Percentiles rank a stretch among this genome's conserved stretches.
These are phyloP conservation scores for Xylaria hypoxylon DNA, from an alignment of 2,329 filamentous ascomycete genomes.

Conservation along the genomic window DNA sequence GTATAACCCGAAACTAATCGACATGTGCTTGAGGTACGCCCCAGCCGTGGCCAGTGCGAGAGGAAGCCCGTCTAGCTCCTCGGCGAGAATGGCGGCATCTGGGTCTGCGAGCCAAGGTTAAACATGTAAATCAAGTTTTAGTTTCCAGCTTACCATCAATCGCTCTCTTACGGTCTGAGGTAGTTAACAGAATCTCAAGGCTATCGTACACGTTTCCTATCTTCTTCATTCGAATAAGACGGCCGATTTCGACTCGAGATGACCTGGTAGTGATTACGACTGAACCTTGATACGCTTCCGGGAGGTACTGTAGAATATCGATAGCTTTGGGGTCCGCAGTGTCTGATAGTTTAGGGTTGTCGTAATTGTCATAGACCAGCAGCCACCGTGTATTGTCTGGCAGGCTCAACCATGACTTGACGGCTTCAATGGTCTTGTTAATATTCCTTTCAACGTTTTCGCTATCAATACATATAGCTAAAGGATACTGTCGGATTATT, in stretches of 20 bases:
- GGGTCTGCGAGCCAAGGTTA: no score
- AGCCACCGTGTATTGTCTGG: constrained; percentile 54
- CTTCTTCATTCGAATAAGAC: no score
- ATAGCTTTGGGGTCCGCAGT: constrained; percentile 41
- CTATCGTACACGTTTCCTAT: no score
- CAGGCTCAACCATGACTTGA: constrained; percentile 53
- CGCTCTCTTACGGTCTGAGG: no score
- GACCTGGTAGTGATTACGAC: constrained; percentile 58
- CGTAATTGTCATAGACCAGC: constrained; percentile 57
- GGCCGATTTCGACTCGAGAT: constrained; percentile 50
- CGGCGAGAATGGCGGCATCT: constrained; percentile 11
- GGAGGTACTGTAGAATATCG: constrained; percentile 25
- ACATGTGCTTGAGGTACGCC: constrained; percentile 19
- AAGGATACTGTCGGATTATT: constrained; percentile 35
- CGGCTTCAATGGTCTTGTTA: no score
- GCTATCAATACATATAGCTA: neutral
- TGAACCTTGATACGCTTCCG: constrained; percentile 53
- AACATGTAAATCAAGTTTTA: no score
- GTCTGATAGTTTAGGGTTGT: constrained; percentile 53
- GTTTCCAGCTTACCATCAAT: no score
- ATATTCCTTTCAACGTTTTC: no score
- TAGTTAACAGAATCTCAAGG: no score
- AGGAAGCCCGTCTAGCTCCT: constrained; percentile 34
- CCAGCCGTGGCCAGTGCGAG: constrained; percentile 31
- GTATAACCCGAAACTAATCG: constrained; percentile 20